Evolutionary conservation across 139 green algal genomes (phyloP).

Genomic region (Picochlorum sp.): DNA sequence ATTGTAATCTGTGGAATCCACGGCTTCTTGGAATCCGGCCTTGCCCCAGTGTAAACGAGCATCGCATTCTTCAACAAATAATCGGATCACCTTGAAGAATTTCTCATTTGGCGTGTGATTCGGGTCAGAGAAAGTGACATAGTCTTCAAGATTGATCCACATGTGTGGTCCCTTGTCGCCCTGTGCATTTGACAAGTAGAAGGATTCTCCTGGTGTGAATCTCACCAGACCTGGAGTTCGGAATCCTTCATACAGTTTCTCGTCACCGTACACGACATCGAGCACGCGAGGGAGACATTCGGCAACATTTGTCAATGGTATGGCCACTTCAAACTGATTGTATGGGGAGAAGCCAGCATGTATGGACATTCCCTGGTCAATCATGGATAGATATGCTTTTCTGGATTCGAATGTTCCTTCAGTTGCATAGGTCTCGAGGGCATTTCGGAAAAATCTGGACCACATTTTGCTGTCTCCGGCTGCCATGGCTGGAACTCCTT

Average conservation of each 20-base stretch:
- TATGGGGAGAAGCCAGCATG: slow-evolving; percentile 21
- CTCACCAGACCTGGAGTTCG: slow-evolving; percentile 42
- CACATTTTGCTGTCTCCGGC: background rate
- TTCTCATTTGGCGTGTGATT: slow-evolving; percentile 6
- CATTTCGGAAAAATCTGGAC: background rate
- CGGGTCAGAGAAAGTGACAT: slow-evolving; percentile 39
- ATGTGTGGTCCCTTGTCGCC: slow-evolving; percentile 41
- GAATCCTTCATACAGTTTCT: slow-evolving; percentile 33
- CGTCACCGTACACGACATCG: slow-evolving; percentile 33
- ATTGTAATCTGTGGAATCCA: slow-evolving; percentile 13
- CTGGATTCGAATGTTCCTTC: background rate
- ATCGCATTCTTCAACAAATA: slow-evolving; percentile 39
- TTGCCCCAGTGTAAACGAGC: slow-evolving; percentile 77
- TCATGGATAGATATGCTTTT: slow-evolving; percentile 2
- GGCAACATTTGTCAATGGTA: slow-evolving; percentile 26
- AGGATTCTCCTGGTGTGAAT: slow-evolving; percentile 43
- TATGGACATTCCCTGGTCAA: slow-evolving; percentile 15
- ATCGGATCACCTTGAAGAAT: slow-evolving; percentile 22
- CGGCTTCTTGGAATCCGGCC: slow-evolving; percentile 33
- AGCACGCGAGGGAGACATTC: slow-evolving; percentile 29
- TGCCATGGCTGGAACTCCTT: background rate
- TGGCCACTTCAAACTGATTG: slow-evolving; percentile 38
- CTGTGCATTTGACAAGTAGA: slow-evolving; percentile 44
- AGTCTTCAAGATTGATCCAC: slow-evolving; percentile 72
- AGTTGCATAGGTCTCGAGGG: background rate